Percentiles rank a stretch among this genome's conserved stretches.
Conservation (phyloP, 2,329 filamentous ascomycete genomes). For the Leptographium wingfieldii region DNA sequence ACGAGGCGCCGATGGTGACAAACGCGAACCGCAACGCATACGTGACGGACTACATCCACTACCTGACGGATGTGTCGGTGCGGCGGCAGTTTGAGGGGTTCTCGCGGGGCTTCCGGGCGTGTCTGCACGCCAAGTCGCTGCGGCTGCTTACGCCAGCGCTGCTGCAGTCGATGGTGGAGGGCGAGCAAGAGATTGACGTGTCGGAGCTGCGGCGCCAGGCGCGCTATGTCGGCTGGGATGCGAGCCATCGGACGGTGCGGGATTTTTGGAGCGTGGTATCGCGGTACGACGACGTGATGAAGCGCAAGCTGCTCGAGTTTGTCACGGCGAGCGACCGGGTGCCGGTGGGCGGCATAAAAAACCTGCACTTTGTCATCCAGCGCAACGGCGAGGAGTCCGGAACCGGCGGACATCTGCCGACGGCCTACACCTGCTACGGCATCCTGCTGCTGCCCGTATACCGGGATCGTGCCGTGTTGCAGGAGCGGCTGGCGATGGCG, state of each 20-base stretch:
- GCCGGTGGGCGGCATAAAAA: conserved; percentile 73
- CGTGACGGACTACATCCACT: conserved; percentile 72
- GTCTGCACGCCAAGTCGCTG: conserved; percentile 58
- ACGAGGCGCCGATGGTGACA: conserved; percentile 62
- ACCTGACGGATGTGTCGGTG: conserved; percentile 69
- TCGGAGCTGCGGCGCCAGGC: conserved; percentile 56
- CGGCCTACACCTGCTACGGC: conserved; percentile 87
- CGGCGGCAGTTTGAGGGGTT: conserved; percentile 70
- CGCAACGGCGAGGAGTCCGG: conserved; percentile 54
- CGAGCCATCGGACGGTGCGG: conserved; percentile 53
- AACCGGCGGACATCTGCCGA: conserved; percentile 53
- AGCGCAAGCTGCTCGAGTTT: conserved; percentile 73
- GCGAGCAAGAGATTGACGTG: conserved; percentile 69
- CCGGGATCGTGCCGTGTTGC: conserved; percentile 52
- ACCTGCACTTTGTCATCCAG: conserved; percentile 73
- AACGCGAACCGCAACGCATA: conserved; percentile 66
- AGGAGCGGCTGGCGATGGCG: conserved; percentile 68
- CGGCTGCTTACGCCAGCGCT: conserved; percentile 57
- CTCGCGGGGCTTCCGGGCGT: conserved; percentile 63
- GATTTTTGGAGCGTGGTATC: conserved; percentile 79
- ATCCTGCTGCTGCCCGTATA: conserved; percentile 81
- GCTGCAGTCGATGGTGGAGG: conserved; percentile 72
- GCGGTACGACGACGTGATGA: conserved; percentile 53
- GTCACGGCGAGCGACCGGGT: conserved; percentile 88
- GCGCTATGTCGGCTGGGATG: conserved; percentile 71